These are phyloP conservation scores for Fusarium incarnatum DNA, from an alignment of 2,329 filamentous ascomycete species.

Conservation along the genomic window DNA sequence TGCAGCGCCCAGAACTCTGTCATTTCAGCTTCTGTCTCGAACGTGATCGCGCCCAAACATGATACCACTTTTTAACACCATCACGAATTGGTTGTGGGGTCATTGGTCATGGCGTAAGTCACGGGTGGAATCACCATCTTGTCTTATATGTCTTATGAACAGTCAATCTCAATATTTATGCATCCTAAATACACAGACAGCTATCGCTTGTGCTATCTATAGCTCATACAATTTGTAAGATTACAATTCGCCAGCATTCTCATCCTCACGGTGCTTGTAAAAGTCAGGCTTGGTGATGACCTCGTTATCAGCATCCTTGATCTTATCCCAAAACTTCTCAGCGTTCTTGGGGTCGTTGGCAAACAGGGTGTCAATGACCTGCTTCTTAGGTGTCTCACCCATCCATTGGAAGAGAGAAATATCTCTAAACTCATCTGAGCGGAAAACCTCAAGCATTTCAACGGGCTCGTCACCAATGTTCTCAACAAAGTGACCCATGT, in stretches of 20 bases:
- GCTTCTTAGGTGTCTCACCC: conserved; percentile 74
- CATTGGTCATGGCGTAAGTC: neutral
- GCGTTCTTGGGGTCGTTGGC: conserved; percentile 69
- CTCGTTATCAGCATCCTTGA: conserved; percentile 72
- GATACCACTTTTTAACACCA: too few species aligned
- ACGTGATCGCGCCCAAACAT: too few species aligned
- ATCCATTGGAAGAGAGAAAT: conserved; percentile 82
- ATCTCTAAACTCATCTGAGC: conserved; percentile 76
- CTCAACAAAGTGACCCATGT: conserved; percentile 86
- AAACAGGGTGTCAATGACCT: conserved; percentile 76
- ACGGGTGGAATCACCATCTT: neutral
- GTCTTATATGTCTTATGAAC: neutral
- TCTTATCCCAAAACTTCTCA: conserved; percentile 70
- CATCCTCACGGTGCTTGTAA: neutral
- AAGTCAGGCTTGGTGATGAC: conserved; percentile 57
- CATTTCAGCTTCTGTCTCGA: too few species aligned
- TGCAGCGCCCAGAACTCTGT: too few species aligned
- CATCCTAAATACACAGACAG: too few species aligned
- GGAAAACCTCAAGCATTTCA: conserved; percentile 81
- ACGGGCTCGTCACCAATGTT: conserved; percentile 82
- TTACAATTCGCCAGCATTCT: conserved; percentile 11
- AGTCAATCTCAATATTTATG: too few species aligned
- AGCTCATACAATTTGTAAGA: neutral
- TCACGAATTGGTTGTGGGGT: too few species aligned
- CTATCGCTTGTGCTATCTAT: neutral